Base-by-base conservation (phyloP, 352 stramenopile genomes). In the Pythium grandisporangium region DNA sequence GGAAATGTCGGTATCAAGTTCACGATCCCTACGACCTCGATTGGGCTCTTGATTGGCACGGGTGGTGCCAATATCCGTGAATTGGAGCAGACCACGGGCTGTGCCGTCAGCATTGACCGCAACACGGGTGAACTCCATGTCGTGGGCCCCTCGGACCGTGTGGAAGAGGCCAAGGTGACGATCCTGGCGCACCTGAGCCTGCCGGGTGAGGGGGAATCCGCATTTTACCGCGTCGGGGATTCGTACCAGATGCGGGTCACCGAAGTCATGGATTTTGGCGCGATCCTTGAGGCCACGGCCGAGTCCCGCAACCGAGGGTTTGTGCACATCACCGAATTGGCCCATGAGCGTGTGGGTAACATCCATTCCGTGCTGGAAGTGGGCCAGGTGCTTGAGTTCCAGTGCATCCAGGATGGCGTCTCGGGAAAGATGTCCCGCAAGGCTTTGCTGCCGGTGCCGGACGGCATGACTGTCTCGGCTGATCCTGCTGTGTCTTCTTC, bases 231-330 rank as follows among this genome's bases (percentile, higher is more conserved):
- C 62, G 75, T 84, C 43, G 93, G 93, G 17, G 70, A 87, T 24
- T 75, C 82, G 32, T 95, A 97, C 61, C 80, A 81, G 45, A 97
- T 95, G 45, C 90, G 75, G 16, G 87, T 99, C 40, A 83, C 77
- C 20, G 82, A 97, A 41, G 53, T 98, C 8, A 90, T 97, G 61
- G 94, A 98, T 57, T 99, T 97, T 61, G 95, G 95, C 23, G 88
- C 85, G 16, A 80, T 98, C 38, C 73, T 98, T 34, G 72, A 90
- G 51, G 66, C 72, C 19, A 78, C 58, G 16, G 49, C 55, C 36
- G 70, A 87, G 22, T 51, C 88, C 26, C 63, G 68, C 21, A 76
- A 96, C 42, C 79, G 93, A 24, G 95, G 83, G 30, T 85, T 98
- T 29, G 73, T 98, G 24, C 95, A 99, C 72, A 87, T 98, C 41